phyloP scores from a whole-genome alignment of 192 early-diverging fungal species.

The Mortierella claussenii region DNA sequence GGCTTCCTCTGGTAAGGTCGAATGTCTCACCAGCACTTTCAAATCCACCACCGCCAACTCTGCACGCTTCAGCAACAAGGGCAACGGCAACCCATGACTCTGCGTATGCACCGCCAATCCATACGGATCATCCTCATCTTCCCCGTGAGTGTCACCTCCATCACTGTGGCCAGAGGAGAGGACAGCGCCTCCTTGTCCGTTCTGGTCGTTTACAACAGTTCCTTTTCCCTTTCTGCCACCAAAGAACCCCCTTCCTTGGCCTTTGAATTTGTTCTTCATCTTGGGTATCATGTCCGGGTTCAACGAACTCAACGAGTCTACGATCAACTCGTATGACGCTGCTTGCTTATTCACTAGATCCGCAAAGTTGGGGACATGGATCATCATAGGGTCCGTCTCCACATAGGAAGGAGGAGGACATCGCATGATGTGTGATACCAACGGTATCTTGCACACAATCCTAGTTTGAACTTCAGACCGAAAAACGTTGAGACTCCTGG shows the following conservation, averaged over 20 bases:
- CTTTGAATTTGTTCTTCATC: neutral
- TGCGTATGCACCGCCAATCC: slow-evolving; percentile 13
- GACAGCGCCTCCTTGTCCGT: neutral
- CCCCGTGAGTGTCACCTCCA: neutral
- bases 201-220: too few relatives aligned
- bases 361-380: slow-evolving; percentile 60
- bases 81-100: slow-evolving; percentile 28
- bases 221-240: neutral
- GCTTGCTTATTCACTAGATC: slow-evolving; percentile 60
- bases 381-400: neutral
- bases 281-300: slow-evolving; percentile 19
- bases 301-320: slow-evolving; percentile 36
- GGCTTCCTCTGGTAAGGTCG: slow-evolving; percentile 33
- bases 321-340: slow-evolving; percentile 52
- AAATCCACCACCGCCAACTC: slow-evolving; percentile 63
- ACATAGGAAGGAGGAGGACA: slow-evolving; percentile 3
- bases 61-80: slow-evolving; percentile 57
- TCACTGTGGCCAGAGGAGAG: neutral
- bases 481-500: slow-evolving; percentile 9
- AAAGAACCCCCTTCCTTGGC: neutral
- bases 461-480: slow-evolving; percentile 24
- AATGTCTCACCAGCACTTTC: slow-evolving; percentile 61
- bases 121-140: slow-evolving; percentile 24
- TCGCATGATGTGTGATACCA: neutral
- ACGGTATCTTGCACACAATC: slow-evolving; percentile 18